Base-by-base conservation (phyloP, 2,329 filamentous ascomycete species). In the Ramichloridium luteum region DNA sequence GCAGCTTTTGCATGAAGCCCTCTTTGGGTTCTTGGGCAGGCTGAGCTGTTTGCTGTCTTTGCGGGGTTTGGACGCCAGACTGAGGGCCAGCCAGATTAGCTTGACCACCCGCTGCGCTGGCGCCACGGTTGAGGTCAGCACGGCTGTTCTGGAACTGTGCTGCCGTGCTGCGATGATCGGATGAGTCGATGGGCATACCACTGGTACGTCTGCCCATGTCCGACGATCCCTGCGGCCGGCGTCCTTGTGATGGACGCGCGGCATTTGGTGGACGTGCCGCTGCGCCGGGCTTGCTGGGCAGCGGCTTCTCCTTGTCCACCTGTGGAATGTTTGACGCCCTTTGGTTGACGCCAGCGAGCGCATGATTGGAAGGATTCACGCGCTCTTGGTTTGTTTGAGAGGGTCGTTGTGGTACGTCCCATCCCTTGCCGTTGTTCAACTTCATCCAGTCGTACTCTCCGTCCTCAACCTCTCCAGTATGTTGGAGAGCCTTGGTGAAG, bases 371-470 rank as follows among this genome's bases (percentile, higher is more conserved):
- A 27, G 82, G 74, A 55, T 86, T 84, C 43, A 79, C 82, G 13
- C 47, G 49, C 49, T 80, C 70, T 59, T 85, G 84, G 56, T 78
- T 72, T 83, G 67, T 58, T 81, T 78, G 49, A 13, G 73, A 72
- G 29, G 73, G 67, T 51, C 79, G 74, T 38, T 69, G 64, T 54
- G 80, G 80, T 58, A 77, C 74, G 61, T 93, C 84, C 83, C 83
- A 93, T 41, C 85, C 85, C 62, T 93, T 90, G 47, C 78, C 78
- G 62, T 85, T 83, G 66, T 84, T 90, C 48, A 93, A 70, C 70
- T 93, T 94, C 84, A 96, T 93, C 90, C 90, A 98, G 64, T 98
- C 90, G 59, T 96, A 98, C 58, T 96, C 88, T 53, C 90, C 90
- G 59, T 98, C 90, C 57, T 96, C 90, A 6, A 94, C 78, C 50